Evolutionary conservation across 2,329 filamentous ascomycete genomes (phyloP).

Genomic region (Teratosphaeria zuluensis): DNA sequence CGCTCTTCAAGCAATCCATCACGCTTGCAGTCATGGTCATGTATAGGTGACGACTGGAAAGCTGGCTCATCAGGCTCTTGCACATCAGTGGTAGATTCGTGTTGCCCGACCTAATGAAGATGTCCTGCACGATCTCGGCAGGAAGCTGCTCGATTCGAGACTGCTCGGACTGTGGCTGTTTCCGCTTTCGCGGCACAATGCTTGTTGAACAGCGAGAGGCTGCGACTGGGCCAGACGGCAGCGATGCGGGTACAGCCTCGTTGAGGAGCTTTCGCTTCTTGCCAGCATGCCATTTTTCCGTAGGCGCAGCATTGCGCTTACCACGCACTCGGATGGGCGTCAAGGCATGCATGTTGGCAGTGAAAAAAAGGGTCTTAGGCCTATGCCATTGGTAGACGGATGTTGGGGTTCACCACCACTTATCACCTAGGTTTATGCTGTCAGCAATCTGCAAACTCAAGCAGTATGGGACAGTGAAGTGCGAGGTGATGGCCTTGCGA

Average conservation of each 20-base stretch:
- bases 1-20: constrained; percentile 12
- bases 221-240: not conserved
- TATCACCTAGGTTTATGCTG: not conserved
- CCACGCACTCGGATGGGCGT: constrained; percentile 26
- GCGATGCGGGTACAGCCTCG: not conserved
- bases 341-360: constrained; percentile 3
- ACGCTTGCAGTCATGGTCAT: constrained; percentile 16
- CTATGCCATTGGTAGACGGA: not conserved
- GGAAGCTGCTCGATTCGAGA: constrained; percentile 25
- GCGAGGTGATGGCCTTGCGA: constrained; percentile 6
- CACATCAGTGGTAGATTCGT: constrained; percentile 23
- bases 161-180: constrained; percentile 6
- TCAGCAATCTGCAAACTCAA: not conserved
- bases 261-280: constrained; percentile 11
- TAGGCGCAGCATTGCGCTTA: constrained; percentile 16
- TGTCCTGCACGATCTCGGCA: constrained; percentile 26
- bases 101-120: constrained; percentile 24
- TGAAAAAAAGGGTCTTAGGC: not conserved
- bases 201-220: not conserved
- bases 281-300: constrained; percentile 19
- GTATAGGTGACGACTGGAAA: constrained; percentile 23
- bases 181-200: constrained; percentile 8
- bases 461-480: not conserved
- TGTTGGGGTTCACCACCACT: not conserved
- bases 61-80: constrained; percentile 15